Conservation (phyloP, 2,329 filamentous ascomycete genomes). For the Hymenoscyphus infarciens region DNA sequence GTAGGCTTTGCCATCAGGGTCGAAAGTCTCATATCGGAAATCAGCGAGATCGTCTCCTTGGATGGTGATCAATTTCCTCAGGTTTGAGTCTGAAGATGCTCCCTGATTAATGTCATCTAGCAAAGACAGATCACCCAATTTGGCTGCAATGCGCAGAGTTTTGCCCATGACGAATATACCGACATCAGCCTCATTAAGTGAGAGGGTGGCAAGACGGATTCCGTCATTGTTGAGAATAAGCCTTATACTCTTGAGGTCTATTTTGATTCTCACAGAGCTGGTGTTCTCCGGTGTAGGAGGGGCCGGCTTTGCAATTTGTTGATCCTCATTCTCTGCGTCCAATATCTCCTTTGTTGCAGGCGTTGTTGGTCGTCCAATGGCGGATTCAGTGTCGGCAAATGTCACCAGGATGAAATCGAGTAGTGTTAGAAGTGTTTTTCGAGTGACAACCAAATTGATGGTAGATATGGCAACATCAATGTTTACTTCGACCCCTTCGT, state of each 20-base stretch:
- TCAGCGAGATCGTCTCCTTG: conserved; percentile 94
- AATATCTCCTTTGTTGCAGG: conserved; percentile 31
- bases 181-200: conserved; percentile 87
- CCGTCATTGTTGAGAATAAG: conserved; percentile 97
- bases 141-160: conserved; percentile 82
- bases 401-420: conserved; percentile 92
- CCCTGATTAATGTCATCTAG: conserved; percentile 93
- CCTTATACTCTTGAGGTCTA: conserved; percentile 88
- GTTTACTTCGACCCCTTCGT: conserved; percentile 91
- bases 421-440: conserved; percentile 86
- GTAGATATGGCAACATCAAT: conserved; percentile 88
- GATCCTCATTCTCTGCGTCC: conserved; percentile 40
- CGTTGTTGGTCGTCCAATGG: conserved; percentile 40
- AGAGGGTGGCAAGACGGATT: conserved; percentile 86
- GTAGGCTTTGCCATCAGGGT: conserved; percentile 66
- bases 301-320: conserved; percentile 20
- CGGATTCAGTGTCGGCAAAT: conserved; percentile 63
- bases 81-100: conserved; percentile 72
- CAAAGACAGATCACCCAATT: conserved; percentile 81
- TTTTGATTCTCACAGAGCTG: conserved; percentile 78
- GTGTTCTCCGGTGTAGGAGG: conserved; percentile 33
- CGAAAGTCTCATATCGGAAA: conserved; percentile 96
- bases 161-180: conserved; percentile 83
- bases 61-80: conserved; percentile 87
- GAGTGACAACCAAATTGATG: conserved; percentile 91